A percentile compares a stretch with the other conserved stretches of the same genome.
phyloP scores from a whole-genome alignment of 1,139 yeast genomes.

The Debaryomyces fabryi region DNA sequence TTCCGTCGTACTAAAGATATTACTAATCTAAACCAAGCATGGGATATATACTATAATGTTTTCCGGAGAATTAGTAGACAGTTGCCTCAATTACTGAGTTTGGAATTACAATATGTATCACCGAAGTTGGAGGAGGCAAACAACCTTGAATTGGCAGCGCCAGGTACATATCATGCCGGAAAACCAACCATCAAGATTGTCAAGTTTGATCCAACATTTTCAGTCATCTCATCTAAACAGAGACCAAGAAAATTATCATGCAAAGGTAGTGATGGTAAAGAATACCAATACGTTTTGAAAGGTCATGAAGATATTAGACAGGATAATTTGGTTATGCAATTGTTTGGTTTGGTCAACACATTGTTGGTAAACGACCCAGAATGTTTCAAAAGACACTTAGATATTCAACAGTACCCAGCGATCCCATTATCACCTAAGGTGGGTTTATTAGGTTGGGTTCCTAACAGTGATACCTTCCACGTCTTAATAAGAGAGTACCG shows the following conservation, averaged over 20 bases:
- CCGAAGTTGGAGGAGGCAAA: conserved; percentile 81
- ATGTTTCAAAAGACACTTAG: conserved; percentile 93
- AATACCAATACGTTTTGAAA: conserved; percentile 77
- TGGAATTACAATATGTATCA: conserved; percentile 91
- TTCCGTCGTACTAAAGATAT: conserved; percentile 84
- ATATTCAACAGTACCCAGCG: conserved; percentile 88
- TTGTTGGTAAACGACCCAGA: conserved; percentile 88
- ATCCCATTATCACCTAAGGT: conserved; percentile 96
- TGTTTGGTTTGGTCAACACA: conserved; percentile 93
- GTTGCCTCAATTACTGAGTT: conserved; percentile 80
- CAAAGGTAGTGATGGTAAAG: conserved; percentile 89
- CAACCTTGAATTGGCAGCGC: conserved; percentile 85
- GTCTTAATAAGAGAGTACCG: conserved; percentile 89
- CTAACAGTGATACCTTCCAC: conserved; percentile 96
- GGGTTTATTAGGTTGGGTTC: conserved; percentile 97
- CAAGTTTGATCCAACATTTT: conserved; percentile 77
- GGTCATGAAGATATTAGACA: conserved; percentile 99
- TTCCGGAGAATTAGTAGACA: conserved; percentile 90
- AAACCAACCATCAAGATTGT: conserved; percentile 73
- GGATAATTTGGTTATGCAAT: conserved; percentile 96
- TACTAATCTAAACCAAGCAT: conserved; percentile 90
- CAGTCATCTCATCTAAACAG: conserved; percentile 95
- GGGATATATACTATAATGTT: conserved; percentile 95
- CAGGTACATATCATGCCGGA: conserved; percentile 91
- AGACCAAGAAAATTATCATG: conserved; percentile 85